These are phyloP conservation scores for Schrenkiella parvula DNA, from an alignment of 345 rosid genomes.

Conservation along the genomic window DNA sequence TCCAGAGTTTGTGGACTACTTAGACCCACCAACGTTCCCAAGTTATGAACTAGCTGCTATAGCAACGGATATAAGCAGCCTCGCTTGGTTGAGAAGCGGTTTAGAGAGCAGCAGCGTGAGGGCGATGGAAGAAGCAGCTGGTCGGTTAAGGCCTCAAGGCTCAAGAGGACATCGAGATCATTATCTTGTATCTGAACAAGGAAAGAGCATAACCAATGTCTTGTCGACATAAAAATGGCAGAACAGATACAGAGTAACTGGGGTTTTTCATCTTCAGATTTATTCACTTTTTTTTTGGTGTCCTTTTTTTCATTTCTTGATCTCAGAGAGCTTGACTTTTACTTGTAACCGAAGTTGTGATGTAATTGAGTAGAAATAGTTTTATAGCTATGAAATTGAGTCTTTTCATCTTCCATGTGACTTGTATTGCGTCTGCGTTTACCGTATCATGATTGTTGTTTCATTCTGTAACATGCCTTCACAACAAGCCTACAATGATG, in stretches of 20 bases:
- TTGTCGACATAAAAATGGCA: conserved; percentile 17
- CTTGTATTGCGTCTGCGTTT: neutral
- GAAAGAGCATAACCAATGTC: conserved; percentile 36
- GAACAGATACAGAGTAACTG: conserved; percentile 10
- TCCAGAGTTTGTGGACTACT: conserved; percentile 69
- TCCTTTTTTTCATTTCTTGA: neutral
- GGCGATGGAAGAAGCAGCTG: conserved; percentile 45
- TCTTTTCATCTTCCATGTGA: neutral
- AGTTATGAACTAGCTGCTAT: conserved; percentile 75
- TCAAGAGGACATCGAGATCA: conserved; percentile 35
- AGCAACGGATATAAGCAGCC: conserved; percentile 72
- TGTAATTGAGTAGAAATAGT: conserved; percentile 25
- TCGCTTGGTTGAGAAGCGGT: conserved; percentile 85
- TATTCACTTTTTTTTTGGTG: neutral
- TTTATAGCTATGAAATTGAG: neutral
- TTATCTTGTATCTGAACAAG: conserved; percentile 37
- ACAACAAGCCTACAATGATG: neutral
- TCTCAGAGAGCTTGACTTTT: conserved; percentile 12
- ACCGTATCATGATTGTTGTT: neutral
- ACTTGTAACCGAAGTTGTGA: conserved; percentile 20
- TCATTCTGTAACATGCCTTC: conserved; percentile 8
- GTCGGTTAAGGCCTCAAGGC: conserved; percentile 33
- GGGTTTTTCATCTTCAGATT: neutral
- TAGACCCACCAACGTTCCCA: conserved; percentile 55
- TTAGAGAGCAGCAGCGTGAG: conserved; percentile 51